Evolutionary conservation across 2,329 filamentous ascomycete species (phyloP).

Genomic region (Tolypocladium endophyticum): DNA sequence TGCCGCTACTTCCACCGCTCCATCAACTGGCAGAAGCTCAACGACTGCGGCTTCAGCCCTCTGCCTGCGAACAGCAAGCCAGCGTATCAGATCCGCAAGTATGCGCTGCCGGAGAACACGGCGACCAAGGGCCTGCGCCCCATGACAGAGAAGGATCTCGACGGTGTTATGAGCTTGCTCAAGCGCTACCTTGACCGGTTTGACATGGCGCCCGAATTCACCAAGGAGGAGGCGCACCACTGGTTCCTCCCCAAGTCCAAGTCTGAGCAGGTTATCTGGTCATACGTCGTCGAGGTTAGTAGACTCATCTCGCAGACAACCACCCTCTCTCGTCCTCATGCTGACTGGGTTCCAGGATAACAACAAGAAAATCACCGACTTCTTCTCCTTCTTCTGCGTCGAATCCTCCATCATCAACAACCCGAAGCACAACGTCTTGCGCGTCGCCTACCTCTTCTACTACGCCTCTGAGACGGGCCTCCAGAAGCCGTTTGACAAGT

Average conservation of each 20-base stretch:
- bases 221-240: conserved; percentile 71
- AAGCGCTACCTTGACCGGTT: conserved; percentile 69
- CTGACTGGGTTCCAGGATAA: conserved; percentile 27
- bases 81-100: conserved; percentile 75
- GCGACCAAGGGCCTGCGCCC: conserved; percentile 63
- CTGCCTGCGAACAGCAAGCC: conserved; percentile 77
- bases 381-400: conserved; percentile 93
- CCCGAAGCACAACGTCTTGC: conserved; percentile 65
- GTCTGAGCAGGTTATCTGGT: conserved; percentile 77
- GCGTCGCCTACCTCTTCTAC: conserved; percentile 94
- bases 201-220: conserved; percentile 75
- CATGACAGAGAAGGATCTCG: conserved; percentile 71
- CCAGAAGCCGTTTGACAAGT: conserved; percentile 36
- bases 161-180: conserved; percentile 63
- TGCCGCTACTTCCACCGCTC: conserved; percentile 93
- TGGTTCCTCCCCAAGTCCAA: conserved; percentile 67
- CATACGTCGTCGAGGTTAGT: conserved; percentile 77
- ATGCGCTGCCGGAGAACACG: conserved; percentile 67
- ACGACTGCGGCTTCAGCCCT: conserved; percentile 88
- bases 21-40: conserved; percentile 91
- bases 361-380: conserved; percentile 81
- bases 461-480: conserved; percentile 82
- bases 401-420: conserved; percentile 87
- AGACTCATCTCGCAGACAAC: not conserved
- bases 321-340: not conserved